Conservation (phyloP, 257 asterid species). For the Solanum lycopersicoides region DNA sequence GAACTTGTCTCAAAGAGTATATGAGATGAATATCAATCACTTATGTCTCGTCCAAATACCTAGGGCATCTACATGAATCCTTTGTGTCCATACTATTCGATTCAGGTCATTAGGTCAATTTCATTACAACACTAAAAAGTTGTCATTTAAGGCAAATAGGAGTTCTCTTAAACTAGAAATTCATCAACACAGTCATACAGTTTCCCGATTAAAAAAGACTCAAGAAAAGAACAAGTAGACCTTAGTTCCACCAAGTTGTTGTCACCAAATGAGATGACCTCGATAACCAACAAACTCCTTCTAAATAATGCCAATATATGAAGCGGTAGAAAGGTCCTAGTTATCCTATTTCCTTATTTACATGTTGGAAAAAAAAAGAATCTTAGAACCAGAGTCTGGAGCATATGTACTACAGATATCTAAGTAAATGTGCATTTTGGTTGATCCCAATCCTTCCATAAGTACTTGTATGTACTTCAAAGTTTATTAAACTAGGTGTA, state of each 20-base stretch:
- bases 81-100: not conserved
- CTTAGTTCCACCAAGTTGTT: not conserved
- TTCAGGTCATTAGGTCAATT: not conserved
- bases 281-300: not conserved
- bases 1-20: not conserved
- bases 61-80: not conserved
- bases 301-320: not conserved
- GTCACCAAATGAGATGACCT: not conserved
- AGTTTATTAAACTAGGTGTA: not conserved
- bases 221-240: not conserved
- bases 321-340: not conserved
- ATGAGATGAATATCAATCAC: not conserved
- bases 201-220: not conserved
- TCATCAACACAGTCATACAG: not conserved
- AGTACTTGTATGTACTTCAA: not conserved
- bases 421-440: not conserved
- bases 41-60: not conserved
- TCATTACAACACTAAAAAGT: not conserved
- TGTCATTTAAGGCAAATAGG: not conserved
- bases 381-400: not conserved
- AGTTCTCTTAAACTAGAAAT: not conserved
- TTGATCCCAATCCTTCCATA: not conserved
- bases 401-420: not conserved
- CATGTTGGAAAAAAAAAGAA: not conserved
- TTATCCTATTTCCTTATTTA: not conserved